phyloP scores from a whole-genome alignment of 495 filamentous ascomycete species.

The Cercophora samala region DNA sequence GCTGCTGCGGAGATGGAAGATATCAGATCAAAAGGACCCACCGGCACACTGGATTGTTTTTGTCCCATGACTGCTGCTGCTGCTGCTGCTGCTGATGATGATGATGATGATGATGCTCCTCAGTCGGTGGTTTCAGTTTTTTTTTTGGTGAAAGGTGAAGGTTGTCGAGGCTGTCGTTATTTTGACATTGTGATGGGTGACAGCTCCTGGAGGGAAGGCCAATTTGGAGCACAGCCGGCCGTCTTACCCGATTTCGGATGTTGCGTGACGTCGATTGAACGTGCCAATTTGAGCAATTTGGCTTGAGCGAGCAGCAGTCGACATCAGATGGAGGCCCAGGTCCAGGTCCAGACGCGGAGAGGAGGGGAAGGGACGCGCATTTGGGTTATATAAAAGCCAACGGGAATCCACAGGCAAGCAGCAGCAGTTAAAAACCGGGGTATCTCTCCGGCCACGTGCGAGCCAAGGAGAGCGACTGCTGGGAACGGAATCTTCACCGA shows the following conservation, averaged over 20 bases:
- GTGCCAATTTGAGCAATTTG: slow-evolving; percentile 1
- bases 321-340: not conserved
- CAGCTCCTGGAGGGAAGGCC: not conserved
- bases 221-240: not conserved
- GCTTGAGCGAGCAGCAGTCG: not conserved
- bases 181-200: slow-evolving; percentile 6
- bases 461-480: not conserved
- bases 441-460: slow-evolving; percentile 20
- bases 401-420: slow-evolving; percentile 7
- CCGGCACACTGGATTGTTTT: slow-evolving; percentile 19
- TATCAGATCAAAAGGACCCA: not conserved
- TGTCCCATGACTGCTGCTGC: slow-evolving; percentile 17
- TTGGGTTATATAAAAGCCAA: slow-evolving; percentile 8
- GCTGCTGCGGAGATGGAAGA: not conserved
- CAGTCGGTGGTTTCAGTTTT: not conserved
- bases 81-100: not conserved
- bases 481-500: slow-evolving; percentile 7
- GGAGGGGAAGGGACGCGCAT: not conserved
- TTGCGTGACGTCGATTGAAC: slow-evolving; percentile 16
- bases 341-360: not conserved
- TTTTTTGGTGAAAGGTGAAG: not conserved
- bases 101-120: not conserved
- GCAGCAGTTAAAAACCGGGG: not conserved
- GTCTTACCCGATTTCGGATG: slow-evolving; percentile 6
- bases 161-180: slow-evolving; percentile 1